Percentiles rank a stretch among this genome's conserved stretches.
Conservation (phyloP, 306 rosid species). For the Acacia melanoxylon region DNA sequence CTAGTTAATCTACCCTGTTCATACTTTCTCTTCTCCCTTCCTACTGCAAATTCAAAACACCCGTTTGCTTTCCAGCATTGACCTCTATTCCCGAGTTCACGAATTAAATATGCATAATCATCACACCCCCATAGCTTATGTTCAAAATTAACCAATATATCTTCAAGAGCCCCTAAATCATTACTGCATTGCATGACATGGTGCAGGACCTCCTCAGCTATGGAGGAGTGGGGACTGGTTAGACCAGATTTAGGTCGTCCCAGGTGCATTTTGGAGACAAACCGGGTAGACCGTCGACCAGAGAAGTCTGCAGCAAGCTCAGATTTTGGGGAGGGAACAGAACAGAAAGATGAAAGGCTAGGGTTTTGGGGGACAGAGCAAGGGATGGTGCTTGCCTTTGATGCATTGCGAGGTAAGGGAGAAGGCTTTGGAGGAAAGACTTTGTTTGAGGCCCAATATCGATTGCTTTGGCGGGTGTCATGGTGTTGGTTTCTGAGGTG, state of each 20-base stretch:
- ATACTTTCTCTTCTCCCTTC: slow-evolving; percentile 51
- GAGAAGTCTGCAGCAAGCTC: slow-evolving; percentile 68
- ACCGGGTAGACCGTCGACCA: slow-evolving; percentile 79
- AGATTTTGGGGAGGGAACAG: slow-evolving; percentile 44
- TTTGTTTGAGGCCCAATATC: slow-evolving; percentile 48
- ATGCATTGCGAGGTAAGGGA: slow-evolving; percentile 36
- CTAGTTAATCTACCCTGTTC: slow-evolving; percentile 77
- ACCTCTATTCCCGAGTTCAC: slow-evolving; percentile 73
- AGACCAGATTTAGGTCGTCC: slow-evolving; percentile 59
- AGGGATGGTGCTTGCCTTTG: slow-evolving; percentile 36
- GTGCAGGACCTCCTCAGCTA: slow-evolving; percentile 76
- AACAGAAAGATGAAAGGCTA: slow-evolving; percentile 49
- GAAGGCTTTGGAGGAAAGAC: slow-evolving; percentile 49
- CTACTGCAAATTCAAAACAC: slow-evolving; percentile 72
- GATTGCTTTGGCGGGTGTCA: slow-evolving; percentile 34
- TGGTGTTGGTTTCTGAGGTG: slow-evolving; percentile 45
- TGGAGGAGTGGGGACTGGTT: slow-evolving; percentile 50
- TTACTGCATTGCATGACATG: slow-evolving; percentile 53
- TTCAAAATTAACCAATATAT: slow-evolving; percentile 54
- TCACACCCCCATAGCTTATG: slow-evolving; percentile 59
- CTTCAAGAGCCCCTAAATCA: slow-evolving; percentile 46
- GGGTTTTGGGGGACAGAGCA: slow-evolving; percentile 39
- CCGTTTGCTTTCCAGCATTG: slow-evolving; percentile 51
- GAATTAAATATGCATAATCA: slow-evolving; percentile 67
- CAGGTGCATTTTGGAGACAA: slow-evolving; percentile 71